Base-by-base conservation (phyloP, 495 filamentous ascomycete genomes). In the Parachaetomium inaequale region DNA sequence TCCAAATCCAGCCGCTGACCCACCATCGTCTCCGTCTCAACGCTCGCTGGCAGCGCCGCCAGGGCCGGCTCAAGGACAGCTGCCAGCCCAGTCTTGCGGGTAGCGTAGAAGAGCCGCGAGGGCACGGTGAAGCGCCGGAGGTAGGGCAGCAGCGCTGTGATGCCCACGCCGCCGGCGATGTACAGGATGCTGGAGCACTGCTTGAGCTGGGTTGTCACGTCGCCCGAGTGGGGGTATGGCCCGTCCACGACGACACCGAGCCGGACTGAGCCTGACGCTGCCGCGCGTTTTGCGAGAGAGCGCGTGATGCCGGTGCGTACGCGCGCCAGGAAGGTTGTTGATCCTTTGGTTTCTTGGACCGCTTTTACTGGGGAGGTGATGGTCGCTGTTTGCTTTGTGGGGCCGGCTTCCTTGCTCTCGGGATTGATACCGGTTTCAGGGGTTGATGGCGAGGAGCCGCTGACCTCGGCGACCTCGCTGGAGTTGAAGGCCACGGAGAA, bases 401-500 rank as follows among this genome's bases (percentile, higher is more conserved):
- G 15, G 14, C 8, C 28, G 6, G 26, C 17, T 32, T 51, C 49
- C 21, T 51, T 51, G 28, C 17, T 51, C 45, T 47, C 45, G 0
- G 45, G 28, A 6, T 29, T n/a, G 28, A 15, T 12, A 15, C n/a
- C 19, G 49, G 49, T 21, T 2, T n/a, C 28, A 4, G 49, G 49
- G 15, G 0, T n/a, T 19, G 32, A 19, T 7, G 36, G 49, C 19
- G 17, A 31, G 28, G 26, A 31, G 36, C 56, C 11, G 61, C 42
- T 49, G 36, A 11, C 12, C 53, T 61, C 42, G 28, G 15, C 21
- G 51, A 64, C 42, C 32, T 55, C 29, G 31, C 32, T 52, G 1
- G 63, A 58, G 36, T 58, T 57, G 42, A 70, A 68, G 14, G 62
- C 60, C 1, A 77, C 68, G 7, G 76, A 79, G 58, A 79, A 78